Conservation (phyloP, 176 grass and related monocot genomes). For the Lolium perenne region DNA sequence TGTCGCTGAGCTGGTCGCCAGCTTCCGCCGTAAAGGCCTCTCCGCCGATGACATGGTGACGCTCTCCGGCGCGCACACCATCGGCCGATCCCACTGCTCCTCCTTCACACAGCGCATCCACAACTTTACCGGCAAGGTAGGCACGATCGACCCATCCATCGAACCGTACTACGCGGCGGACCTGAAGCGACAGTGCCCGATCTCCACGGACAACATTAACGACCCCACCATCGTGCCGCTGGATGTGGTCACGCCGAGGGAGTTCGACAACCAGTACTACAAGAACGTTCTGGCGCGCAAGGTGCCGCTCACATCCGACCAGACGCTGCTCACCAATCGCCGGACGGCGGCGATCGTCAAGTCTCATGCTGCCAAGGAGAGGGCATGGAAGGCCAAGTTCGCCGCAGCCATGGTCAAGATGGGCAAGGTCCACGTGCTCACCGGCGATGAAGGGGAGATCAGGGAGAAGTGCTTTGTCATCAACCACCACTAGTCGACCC, state of each 20-base stretch:
- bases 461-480: constrained; percentile 44
- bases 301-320: constrained; percentile 56
- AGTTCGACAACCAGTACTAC: constrained; percentile 62
- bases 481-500: neutral
- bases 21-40: constrained; percentile 44
- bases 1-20: neutral
- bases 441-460: constrained; percentile 41
- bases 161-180: neutral
- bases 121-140: constrained; percentile 31
- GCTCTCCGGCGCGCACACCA: constrained; percentile 61
- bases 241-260: constrained; percentile 23
- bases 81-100: constrained; percentile 61
- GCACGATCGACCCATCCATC: constrained; percentile 38
- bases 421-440: constrained; percentile 40
- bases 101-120: constrained; percentile 45
- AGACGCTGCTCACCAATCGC: constrained; percentile 32
- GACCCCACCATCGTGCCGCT: constrained; percentile 27
- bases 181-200: constrained; percentile 38
- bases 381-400: constrained; percentile 35
- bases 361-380: neutral
- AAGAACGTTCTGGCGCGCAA: constrained; percentile 44
- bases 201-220: neutral
- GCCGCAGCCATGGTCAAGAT: constrained; percentile 45
- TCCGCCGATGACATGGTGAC: constrained; percentile 41
- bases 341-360: neutral